A percentile compares a stretch with the other conserved stretches of the same genome.
These are phyloP conservation scores for Aphanomyces cochlioides DNA, from an alignment of 352 stramenopile species.

Conservation along the genomic window DNA sequence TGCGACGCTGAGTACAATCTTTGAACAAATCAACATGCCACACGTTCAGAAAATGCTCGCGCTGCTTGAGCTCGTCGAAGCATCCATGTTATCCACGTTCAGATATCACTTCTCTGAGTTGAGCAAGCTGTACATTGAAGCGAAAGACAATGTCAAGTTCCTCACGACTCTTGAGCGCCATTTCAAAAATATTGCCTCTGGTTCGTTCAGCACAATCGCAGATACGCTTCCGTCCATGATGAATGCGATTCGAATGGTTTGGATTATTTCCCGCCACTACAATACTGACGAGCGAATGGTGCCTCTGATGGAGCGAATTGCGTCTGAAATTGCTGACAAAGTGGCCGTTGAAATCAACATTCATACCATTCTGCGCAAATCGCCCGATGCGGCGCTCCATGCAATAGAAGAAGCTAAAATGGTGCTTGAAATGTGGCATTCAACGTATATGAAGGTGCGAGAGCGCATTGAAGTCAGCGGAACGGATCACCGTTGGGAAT, in stretches of 20 bases:
- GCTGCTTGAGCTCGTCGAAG: conserved; percentile 88
- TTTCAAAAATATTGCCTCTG: conserved; percentile 93
- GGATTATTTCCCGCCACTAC: conserved; percentile 96
- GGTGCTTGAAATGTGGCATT: conserved; percentile 91
- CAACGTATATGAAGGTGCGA: conserved; percentile 93
- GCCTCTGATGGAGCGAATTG: conserved; percentile 94
- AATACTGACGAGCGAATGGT: conserved; percentile 97
- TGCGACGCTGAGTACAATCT: conserved; percentile 91
- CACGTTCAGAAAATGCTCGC: conserved; percentile 95
- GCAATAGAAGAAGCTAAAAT: conserved; percentile 88
- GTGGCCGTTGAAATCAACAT: conserved; percentile 90
- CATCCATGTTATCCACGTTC: conserved; percentile 88
- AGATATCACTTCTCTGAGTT: conserved; percentile 94
- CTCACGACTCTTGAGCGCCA: conserved; percentile 94
- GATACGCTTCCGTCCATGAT: conserved; percentile 95
- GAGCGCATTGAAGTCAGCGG: conserved; percentile 92
- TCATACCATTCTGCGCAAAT: conserved; percentile 82
- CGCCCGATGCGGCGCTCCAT: conserved; percentile 65
- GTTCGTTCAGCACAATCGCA: conserved; percentile 87
- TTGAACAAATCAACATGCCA: conserved; percentile 94
- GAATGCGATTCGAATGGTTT: conserved; percentile 96
- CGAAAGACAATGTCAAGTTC: conserved; percentile 97
- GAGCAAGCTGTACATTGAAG: conserved; percentile 93
- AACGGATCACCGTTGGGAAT: conserved; percentile 95
- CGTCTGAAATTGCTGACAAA: conserved; percentile 91